phyloP scores from a whole-genome alignment of 2,329 filamentous ascomycete species.

The Volutella citrinella region DNA sequence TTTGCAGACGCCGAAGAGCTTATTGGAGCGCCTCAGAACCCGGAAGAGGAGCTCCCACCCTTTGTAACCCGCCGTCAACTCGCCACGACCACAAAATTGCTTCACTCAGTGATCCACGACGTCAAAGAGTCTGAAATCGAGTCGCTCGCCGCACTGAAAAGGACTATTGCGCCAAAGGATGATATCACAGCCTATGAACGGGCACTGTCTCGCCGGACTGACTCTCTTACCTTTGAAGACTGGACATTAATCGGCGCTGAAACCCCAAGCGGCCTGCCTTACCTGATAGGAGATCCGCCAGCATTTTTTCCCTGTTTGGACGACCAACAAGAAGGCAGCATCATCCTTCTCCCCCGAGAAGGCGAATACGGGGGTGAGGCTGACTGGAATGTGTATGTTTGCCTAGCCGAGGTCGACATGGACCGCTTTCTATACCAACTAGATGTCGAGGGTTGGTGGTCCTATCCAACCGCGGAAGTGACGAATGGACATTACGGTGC shows the following conservation, averaged over 20 bases:
- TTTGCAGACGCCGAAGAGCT: conserved; percentile 3
- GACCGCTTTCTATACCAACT: conserved; percentile 2
- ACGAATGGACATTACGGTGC: too few species aligned
- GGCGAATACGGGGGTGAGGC: background rate
- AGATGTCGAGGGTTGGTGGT: conserved; percentile 4
- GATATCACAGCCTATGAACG: conserved; percentile 11
- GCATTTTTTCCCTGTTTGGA: conserved; percentile 14
- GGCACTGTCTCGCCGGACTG: conserved; percentile 9
- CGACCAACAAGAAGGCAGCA: conserved; percentile 14
- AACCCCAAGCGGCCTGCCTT: conserved; percentile 6
- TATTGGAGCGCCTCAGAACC: background rate
- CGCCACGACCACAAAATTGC: background rate
- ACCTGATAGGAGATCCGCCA: conserved; percentile 1
- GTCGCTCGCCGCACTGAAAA: conserved; percentile 15
- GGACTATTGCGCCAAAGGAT: conserved; percentile 1
- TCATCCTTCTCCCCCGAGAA: conserved; percentile 17
- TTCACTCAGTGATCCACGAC: conserved; percentile 5
- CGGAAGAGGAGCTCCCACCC: background rate
- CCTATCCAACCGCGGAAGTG: background rate
- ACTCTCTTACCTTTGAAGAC: conserved; percentile 17
- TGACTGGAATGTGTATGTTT: conserved; percentile 15
- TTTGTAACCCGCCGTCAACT: background rate
- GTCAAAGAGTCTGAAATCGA: conserved; percentile 7
- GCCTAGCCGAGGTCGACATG: conserved; percentile 9
- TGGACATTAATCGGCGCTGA: conserved; percentile 14